Evolutionary conservation across 805 yeast genomes (phyloP).

Genomic region (Wilhelminamyces savonicus): DNA sequence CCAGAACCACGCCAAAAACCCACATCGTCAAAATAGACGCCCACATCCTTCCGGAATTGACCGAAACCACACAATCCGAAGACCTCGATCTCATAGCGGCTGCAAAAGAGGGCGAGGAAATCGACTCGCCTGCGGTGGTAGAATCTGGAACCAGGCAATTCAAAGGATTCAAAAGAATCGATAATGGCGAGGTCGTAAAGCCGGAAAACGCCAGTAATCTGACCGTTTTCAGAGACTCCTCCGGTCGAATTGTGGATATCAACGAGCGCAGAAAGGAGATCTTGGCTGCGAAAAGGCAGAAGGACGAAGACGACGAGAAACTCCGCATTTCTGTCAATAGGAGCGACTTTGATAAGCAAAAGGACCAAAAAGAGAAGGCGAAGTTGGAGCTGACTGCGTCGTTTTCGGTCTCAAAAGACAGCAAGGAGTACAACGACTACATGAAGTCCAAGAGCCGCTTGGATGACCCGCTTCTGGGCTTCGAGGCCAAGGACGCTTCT

Average conservation of each 20-base stretch:
- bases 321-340: too few species aligned
- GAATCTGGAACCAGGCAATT: slow-evolving; percentile 6
- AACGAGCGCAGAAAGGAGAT: slow-evolving; percentile 17
- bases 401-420: slow-evolving; percentile 22
- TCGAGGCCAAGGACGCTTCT: slow-evolving; percentile 23
- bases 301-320: slow-evolving; percentile 1
- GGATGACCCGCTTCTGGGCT: slow-evolving; percentile 62
- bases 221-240: slow-evolving; percentile 57
- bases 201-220: too few species aligned
- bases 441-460: slow-evolving; percentile 27
- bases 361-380: too few species aligned
- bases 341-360: too few species aligned
- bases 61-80: too few species aligned
- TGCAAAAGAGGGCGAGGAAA: slow-evolving; percentile 9
- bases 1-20: not conserved
- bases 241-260: slow-evolving; percentile 49
- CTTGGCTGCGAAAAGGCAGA: too few species aligned
- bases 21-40: too few species aligned
- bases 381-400: not conserved
- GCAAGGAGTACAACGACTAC: slow-evolving; percentile 27
- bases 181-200: slow-evolving; percentile 17
- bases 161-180: slow-evolving; percentile 34
- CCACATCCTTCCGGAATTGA: too few species aligned
- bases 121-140: slow-evolving; percentile 18
- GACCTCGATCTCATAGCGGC: slow-evolving; percentile 1